Conservation (phyloP, 140 eudicot species). For the Cichorium intybus region DNA sequence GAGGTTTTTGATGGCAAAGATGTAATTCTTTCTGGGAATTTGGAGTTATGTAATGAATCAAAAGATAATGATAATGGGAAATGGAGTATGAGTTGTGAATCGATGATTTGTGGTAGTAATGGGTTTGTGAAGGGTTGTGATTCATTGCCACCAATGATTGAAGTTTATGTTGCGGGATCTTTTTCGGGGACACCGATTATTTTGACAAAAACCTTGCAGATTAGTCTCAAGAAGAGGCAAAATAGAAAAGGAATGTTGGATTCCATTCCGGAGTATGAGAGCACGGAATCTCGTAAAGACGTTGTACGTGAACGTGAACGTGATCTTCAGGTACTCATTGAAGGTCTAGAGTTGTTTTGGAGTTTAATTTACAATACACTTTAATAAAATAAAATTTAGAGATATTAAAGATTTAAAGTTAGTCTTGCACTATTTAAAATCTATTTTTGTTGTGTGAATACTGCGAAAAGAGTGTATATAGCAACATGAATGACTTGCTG, state of each 20-base stretch:
- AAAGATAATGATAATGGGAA: constrained; percentile 30
- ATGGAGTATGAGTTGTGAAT: constrained; percentile 73
- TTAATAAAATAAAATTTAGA: too few species aligned
- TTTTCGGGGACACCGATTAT: constrained; percentile 68
- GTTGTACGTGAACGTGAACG: constrained; percentile 28
- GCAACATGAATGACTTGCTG: not conserved
- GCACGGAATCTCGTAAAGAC: constrained; percentile 40
- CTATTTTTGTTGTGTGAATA: too few species aligned
- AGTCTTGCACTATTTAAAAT: not conserved
- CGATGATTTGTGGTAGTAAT: constrained; percentile 40
- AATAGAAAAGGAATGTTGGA: constrained; percentile 49
- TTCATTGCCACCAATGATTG: constrained; percentile 58
- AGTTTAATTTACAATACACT: too few species aligned
- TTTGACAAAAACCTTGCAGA: constrained; percentile 77
- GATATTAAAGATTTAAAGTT: too few species aligned
- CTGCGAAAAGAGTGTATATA: not conserved
- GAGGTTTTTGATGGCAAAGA: constrained; percentile 71
- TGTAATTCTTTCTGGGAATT: constrained; percentile 55
- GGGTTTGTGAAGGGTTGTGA: constrained; percentile 70
- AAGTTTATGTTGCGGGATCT: constrained; percentile 85
- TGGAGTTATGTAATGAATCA: constrained; percentile 50
- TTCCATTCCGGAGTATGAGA: constrained; percentile 76
- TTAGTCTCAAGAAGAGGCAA: constrained; percentile 50
- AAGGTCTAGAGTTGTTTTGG: not conserved
- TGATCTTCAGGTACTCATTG: constrained; percentile 61